phyloP scores from a whole-genome alignment of 2,329 filamentous ascomycete genomes.

The Neopestalotiopsis sp. region DNA sequence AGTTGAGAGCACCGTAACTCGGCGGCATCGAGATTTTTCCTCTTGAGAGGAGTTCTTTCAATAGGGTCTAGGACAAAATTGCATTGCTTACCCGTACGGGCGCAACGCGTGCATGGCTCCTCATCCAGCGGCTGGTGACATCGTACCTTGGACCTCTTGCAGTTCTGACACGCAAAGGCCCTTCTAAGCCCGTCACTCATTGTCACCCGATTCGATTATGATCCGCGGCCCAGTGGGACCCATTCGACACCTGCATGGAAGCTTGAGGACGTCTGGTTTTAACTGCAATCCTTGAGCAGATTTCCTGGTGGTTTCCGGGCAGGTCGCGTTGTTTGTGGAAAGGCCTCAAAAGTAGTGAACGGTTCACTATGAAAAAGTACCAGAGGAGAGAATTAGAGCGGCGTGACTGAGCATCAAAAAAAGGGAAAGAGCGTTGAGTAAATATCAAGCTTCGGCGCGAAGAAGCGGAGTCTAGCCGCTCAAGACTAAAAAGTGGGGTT shows the following conservation, averaged over 20 bases:
- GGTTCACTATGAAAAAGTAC: no score
- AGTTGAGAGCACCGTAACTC: slow-evolving; percentile 36
- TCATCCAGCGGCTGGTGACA: slow-evolving; percentile 20
- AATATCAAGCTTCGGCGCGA: no score
- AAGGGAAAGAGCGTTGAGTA: no score
- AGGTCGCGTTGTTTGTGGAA: no score
- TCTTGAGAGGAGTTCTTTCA: slow-evolving; percentile 39
- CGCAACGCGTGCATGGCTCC: slow-evolving; percentile 36
- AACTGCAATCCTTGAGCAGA: no score
- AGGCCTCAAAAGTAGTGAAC: no score
- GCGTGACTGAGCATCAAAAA: no score
- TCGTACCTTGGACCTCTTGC: slow-evolving; percentile 31
- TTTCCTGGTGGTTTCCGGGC: no score
- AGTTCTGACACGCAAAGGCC: slow-evolving; percentile 26
- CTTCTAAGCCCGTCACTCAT: not conserved
- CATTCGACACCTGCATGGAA: not conserved
- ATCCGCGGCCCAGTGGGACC: not conserved
- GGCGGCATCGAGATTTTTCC: slow-evolving; percentile 41
- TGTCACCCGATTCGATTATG: no score
- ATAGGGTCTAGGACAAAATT: slow-evolving; percentile 37
- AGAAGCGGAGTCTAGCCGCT: not conserved
- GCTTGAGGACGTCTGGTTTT: no score
- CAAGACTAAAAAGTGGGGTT: no score
- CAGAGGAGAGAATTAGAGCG: no score
- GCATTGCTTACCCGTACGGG: slow-evolving; percentile 36